These are phyloP conservation scores for Suhomyces sp. DNA, from an alignment of 805 yeast genomes.

Conservation along the genomic window DNA sequence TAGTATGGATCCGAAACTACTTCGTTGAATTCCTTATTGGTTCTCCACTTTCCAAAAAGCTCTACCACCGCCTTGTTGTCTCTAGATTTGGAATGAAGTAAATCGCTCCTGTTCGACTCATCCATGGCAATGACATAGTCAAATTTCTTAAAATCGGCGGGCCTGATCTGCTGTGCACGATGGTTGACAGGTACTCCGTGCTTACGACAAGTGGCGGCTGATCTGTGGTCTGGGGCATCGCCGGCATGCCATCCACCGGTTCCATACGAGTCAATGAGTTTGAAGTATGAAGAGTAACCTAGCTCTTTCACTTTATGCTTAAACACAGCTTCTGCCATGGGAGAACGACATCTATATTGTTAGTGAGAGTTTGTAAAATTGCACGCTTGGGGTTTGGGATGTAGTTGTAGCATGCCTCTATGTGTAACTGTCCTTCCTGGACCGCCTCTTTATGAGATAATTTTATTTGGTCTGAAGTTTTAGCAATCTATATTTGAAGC, in stretches of 20 bases:
- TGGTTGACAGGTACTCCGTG: conserved; percentile 78
- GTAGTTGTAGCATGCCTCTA: too few species aligned
- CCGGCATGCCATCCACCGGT: conserved; percentile 86
- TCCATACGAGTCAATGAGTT: conserved; percentile 79
- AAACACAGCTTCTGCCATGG: conserved; percentile 97
- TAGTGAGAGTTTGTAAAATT: not conserved
- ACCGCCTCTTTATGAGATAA: too few species aligned
- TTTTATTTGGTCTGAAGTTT: too few species aligned
- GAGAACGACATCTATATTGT: conserved; percentile 74
- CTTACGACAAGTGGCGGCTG: conserved; percentile 62
- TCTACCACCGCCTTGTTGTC: conserved; percentile 49
- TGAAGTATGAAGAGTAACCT: conserved; percentile 47
- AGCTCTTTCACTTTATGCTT: conserved; percentile 55
- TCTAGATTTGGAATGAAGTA: conserved; percentile 54
- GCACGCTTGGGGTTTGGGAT: too few species aligned
- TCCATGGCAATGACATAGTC: conserved; percentile 77
- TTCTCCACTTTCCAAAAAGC: conserved; percentile 81
- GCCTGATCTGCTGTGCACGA: conserved; percentile 64
- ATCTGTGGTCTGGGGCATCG: conserved; percentile 75
- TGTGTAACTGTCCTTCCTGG: too few species aligned
- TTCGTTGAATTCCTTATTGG: conserved; percentile 45
- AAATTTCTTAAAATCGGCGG: conserved; percentile 52
- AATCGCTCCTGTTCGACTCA: conserved; percentile 52
- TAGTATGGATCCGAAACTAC: conserved; percentile 91
- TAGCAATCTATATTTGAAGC: too few species aligned